A percentile compares a stretch with the other conserved stretches of the same genome.
Conservation (phyloP, 2,329 filamentous ascomycete genomes). For the Ceratocystis diversiconidia region DNA sequence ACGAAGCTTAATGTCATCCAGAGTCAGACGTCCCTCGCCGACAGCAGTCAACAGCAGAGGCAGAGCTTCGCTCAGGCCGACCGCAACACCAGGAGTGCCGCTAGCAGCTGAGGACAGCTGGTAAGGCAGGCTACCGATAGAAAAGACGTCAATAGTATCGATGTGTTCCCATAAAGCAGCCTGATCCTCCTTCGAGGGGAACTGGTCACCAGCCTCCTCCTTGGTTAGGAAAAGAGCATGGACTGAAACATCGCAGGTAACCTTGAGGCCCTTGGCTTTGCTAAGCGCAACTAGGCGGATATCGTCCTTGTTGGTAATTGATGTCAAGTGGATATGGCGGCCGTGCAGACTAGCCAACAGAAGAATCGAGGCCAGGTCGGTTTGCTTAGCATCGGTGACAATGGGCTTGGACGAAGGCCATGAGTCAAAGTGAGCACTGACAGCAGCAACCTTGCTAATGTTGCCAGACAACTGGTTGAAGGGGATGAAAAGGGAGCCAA, state of each 20-base stretch:
- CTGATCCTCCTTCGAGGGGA: slow-evolving; percentile 56
- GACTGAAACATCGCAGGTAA: slow-evolving; percentile 71
- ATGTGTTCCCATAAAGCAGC: slow-evolving; percentile 61
- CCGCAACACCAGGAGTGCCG: slow-evolving; percentile 38
- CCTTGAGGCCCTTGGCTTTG: slow-evolving; percentile 68
- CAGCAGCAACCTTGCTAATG: slow-evolving; percentile 69
- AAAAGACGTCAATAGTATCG: slow-evolving; percentile 62
- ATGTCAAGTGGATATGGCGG: slow-evolving; percentile 66
- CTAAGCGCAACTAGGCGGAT: slow-evolving; percentile 62
- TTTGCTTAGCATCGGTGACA: slow-evolving; percentile 66
- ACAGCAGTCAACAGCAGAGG: slow-evolving; percentile 65
- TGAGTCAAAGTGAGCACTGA: slow-evolving; percentile 62
- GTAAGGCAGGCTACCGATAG: slow-evolving; percentile 63
- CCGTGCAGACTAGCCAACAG: slow-evolving; percentile 64
- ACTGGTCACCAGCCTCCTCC: slow-evolving; percentile 48
- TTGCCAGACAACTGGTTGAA: slow-evolving; percentile 72
- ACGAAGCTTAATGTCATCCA: slow-evolving; percentile 57
- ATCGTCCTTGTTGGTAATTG: slow-evolving; percentile 67
- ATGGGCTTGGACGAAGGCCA: slow-evolving; percentile 71
- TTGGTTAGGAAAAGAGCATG: slow-evolving; percentile 64
- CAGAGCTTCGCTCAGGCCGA: slow-evolving; percentile 59
- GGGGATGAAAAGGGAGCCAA: slow-evolving; percentile 68
- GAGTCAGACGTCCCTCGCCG: slow-evolving; percentile 54
- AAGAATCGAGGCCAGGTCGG: slow-evolving; percentile 66
- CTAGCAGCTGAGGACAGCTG: slow-evolving; percentile 41